Evolutionary conservation across 2,329 filamentous ascomycete genomes (phyloP).

Genomic region (Xylariomycetidae sp.): DNA sequence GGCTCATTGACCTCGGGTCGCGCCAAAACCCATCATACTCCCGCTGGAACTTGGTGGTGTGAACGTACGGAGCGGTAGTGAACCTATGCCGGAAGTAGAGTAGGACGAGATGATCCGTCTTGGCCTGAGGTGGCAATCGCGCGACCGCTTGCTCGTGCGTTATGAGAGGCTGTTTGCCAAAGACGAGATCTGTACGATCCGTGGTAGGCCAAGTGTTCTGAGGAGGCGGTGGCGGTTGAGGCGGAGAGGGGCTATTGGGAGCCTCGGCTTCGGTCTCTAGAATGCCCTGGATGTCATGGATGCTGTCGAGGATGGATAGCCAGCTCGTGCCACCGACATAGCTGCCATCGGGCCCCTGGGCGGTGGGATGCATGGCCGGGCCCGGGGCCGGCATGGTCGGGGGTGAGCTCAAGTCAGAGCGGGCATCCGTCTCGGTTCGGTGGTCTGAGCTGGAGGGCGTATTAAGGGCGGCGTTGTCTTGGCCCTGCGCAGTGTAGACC

Average conservation of each 20-base stretch:
- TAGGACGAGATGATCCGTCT: slow-evolving; percentile 27
- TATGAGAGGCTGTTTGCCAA: slow-evolving; percentile 20
- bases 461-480: slow-evolving; percentile 18
- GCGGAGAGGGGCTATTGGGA: slow-evolving; percentile 20
- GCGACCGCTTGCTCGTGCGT: slow-evolving; percentile 27
- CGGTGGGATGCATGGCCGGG: slow-evolving; percentile 11
- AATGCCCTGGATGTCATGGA: slow-evolving; percentile 29
- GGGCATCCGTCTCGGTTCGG: slow-evolving; percentile 20
- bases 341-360: slow-evolving; percentile 17
- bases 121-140: slow-evolving; percentile 24
- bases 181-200: slow-evolving; percentile 23
- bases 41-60: slow-evolving; percentile 38
- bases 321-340: slow-evolving; percentile 31
- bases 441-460: slow-evolving; percentile 24
- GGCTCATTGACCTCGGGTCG: slow-evolving; percentile 30
- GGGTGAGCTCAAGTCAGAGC: slow-evolving; percentile 24
- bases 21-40: slow-evolving; percentile 44
- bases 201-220: slow-evolving; percentile 13
- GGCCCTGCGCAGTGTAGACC: slow-evolving; percentile 14
- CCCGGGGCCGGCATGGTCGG: slow-evolving; percentile 17
- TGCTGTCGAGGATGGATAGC: slow-evolving; percentile 30
- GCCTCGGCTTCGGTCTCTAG: slow-evolving; percentile 22
- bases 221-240: slow-evolving; percentile 19
- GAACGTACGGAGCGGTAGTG: slow-evolving; percentile 28
- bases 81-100: slow-evolving; percentile 29